A percentile compares a stretch with the other conserved stretches of the same genome.
phyloP scores from a whole-genome alignment of 1,139 yeast genomes.

The Pichia terricola region DNA sequence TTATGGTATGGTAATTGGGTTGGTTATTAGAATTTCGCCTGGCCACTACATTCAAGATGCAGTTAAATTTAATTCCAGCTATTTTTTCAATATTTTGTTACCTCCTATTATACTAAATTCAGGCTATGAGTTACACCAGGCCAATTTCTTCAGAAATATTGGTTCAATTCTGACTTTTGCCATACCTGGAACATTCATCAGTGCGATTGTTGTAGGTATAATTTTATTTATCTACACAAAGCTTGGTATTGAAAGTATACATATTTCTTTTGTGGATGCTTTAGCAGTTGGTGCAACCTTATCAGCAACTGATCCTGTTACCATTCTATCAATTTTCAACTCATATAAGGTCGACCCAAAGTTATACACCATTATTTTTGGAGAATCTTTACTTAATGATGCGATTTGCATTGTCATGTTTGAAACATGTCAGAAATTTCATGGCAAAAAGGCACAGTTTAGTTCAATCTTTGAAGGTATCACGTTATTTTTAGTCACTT shows the following conservation, averaged over 20 bases:
- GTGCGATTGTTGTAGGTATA: conserved; percentile 81
- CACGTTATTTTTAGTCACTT: conserved; percentile 87
- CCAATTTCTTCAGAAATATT: conserved; percentile 84
- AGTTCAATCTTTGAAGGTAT: conserved; percentile 85
- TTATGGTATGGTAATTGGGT: conserved; percentile 93
- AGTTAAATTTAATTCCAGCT: conserved; percentile 88
- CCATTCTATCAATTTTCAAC: conserved; percentile 90
- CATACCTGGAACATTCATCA: conserved; percentile 91
- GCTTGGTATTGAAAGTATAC: conserved; percentile 78
- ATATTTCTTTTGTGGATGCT: conserved; percentile 90
- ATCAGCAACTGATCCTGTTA: conserved; percentile 97
- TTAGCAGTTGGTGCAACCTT: conserved; percentile 95
- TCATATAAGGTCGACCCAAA: conserved; percentile 98
- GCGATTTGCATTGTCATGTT: conserved; percentile 99
- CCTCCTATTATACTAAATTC: conserved; percentile 96
- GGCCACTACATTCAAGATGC: conserved; percentile 97
- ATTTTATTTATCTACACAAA: conserved; percentile 86
- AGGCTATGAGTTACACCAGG: conserved; percentile 94
- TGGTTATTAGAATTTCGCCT: conserved; percentile 80
- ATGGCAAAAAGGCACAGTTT: conserved; percentile 71
- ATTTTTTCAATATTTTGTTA: conserved; percentile 84
- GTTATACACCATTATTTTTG: conserved; percentile 90
- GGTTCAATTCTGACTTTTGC: conserved; percentile 92
- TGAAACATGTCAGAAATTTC: conserved; percentile 95
- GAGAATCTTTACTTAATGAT: conserved; percentile 90